phyloP scores from a whole-genome alignment of 2,329 filamentous ascomycete species.

The Fonsecaea monophora region DNA sequence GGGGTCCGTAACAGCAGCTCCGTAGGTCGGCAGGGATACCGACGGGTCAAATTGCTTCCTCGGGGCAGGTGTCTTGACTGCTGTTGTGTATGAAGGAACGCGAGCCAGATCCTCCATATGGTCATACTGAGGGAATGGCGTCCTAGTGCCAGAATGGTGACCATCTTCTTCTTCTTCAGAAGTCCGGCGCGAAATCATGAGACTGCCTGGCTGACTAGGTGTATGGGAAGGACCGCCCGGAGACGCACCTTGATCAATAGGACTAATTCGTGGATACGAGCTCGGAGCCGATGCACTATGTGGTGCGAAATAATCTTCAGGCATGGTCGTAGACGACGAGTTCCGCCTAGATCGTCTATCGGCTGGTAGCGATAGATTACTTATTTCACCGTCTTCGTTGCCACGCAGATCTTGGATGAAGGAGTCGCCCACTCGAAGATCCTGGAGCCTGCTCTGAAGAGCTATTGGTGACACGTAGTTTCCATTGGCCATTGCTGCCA shows the following conservation, averaged over 20 bases:
- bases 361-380: slow-evolving; percentile 9
- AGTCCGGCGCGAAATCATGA: slow-evolving; percentile 51
- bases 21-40: slow-evolving; percentile 67
- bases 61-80: slow-evolving; percentile 69
- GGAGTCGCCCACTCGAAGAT: slow-evolving; percentile 53
- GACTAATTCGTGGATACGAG: slow-evolving; percentile 26
- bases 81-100: slow-evolving; percentile 79
- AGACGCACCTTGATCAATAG: slow-evolving; percentile 20
- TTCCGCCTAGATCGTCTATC: slow-evolving; percentile 28
- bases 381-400: slow-evolving; percentile 24
- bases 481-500: slow-evolving; percentile 60
- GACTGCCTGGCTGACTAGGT: slow-evolving; percentile 31
- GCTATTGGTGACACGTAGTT: slow-evolving; percentile 66
- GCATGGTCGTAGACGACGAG: slow-evolving; percentile 20
- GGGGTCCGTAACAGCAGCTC: slow-evolving; percentile 54
- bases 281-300: slow-evolving; percentile 12
- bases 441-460: slow-evolving; percentile 72
- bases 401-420: slow-evolving; percentile 11
- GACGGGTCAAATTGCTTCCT: slow-evolving; percentile 53
- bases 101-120: slow-evolving; percentile 72
- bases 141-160: slow-evolving; percentile 53
- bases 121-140: slow-evolving; percentile 54
- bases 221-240: slow-evolving; percentile 20
- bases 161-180: slow-evolving; percentile 53
- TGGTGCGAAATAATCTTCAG: slow-evolving; percentile 30